Base-by-base conservation (phyloP, 768 basidiomycete genomes). In the Termitomyces sp. region DNA sequence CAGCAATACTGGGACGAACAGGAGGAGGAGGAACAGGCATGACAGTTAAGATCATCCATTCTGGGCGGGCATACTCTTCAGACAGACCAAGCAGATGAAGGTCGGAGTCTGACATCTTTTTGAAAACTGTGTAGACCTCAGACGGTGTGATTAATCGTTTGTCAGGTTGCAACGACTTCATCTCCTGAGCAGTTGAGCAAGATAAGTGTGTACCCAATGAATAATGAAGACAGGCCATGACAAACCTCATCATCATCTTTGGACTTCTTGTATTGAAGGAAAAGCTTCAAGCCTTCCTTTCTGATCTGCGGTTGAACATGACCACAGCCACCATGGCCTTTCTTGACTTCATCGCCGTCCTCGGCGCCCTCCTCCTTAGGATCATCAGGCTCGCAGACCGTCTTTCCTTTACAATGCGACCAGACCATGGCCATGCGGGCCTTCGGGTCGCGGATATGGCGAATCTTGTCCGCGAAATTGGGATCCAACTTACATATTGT, bases 11-110 rank as follows among this genome's bases (percentile, higher is more conserved):
- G 0, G 97, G 97, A 49, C 97, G 92, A 53, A 99, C 97, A 8
- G 97, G 94, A 6, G 96, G 96, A 1, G 97, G 97, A 1, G 97
- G 97, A 0, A 99, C 96, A 37, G 97, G 97, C 70, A 98, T 81
- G 38, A 98, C 94, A 0, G 97, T 98, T 42, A 98, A 75, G 62
- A 99, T 97, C 97, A 99, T 98, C 97, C 97, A 99, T 66, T 98
- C 94, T 2, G 97, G 97, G 42, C 95, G 85, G 7, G 97, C 96
- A 68, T 97, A 98, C 68, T 93, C 91, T 56, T 94, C 91, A 28
- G 91, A 95, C 10, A 98, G 84, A 38, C 97, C 97, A 62, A 98
- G 83, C 28, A 94, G 78, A 60, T 86, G 82, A 15, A 98, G 80
- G 68, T 98, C 96, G 12, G 84, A 80, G 59, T 94, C 86, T 7